These are phyloP conservation scores for Didymella pinodella DNA, from an alignment of 2,329 filamentous ascomycete genomes.

Conservation along the genomic window DNA sequence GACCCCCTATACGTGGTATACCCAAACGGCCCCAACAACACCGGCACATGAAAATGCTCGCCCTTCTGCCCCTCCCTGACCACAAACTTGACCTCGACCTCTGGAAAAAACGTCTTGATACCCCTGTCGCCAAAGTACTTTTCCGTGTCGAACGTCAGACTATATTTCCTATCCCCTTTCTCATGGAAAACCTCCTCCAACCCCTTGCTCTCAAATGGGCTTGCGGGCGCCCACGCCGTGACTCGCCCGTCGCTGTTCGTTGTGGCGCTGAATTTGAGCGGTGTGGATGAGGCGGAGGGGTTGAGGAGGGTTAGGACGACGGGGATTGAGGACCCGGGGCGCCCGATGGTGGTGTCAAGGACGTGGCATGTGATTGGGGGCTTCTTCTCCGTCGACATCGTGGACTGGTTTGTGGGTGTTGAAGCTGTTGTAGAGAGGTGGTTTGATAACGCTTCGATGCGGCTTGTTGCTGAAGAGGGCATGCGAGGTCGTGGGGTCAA, in stretches of 20 bases:
- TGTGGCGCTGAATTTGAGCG: conserved; percentile 66
- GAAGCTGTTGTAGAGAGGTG: conserved; percentile 23
- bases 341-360: conserved; percentile 80
- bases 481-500: conserved; percentile 15
- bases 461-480: conserved; percentile 27
- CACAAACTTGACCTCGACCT: conserved; percentile 64
- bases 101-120: conserved; percentile 63
- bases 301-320: conserved; percentile 67
- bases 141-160: conserved; percentile 75
- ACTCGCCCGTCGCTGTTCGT: conserved; percentile 82
- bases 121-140: conserved; percentile 71
- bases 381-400: conserved; percentile 34
- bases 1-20: conserved; percentile 81
- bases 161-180: conserved; percentile 65
- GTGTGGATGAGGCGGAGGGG: conserved; percentile 52
- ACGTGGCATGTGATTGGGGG: conserved; percentile 83
- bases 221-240: conserved; percentile 68
- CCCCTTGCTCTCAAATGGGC: conserved; percentile 51
- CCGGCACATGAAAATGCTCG: conserved; percentile 80
- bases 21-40: conserved; percentile 78
- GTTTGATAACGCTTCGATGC: conserved; percentile 28
- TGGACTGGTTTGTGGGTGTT: conserved; percentile 15
- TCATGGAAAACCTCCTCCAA: conserved; percentile 48
- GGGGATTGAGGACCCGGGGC: conserved; percentile 70
- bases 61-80: conserved; percentile 55